Evolutionary conservation across 2,329 filamentous ascomycete species (phyloP), one percentile per base, ranked within the genome.

Genomic region (Hypoxylon sp.): DNA sequence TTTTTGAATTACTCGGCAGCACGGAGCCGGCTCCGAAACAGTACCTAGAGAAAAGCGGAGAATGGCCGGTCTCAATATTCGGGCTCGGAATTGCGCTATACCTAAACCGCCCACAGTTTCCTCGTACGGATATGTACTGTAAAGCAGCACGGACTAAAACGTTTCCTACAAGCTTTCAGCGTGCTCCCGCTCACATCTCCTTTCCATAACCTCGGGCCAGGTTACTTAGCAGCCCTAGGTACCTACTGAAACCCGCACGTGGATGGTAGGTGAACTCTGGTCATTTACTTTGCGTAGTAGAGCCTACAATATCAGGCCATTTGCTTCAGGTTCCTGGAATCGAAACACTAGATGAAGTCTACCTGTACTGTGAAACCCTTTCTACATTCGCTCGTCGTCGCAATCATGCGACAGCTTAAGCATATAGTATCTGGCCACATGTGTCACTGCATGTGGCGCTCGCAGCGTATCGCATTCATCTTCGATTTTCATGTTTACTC

Each of bases 401-500:
- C 14, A 32, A 53, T n/a, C 8, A n/a, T 32, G 26, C 7, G 22
- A 7, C 36, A 32, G 26, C 26, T 2, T 24, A n/a, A 53, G 11
- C 18, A 53, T 38, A 33, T 26, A 42, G 38, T 32, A 55, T 16
- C 11, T 8, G 28, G 26, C 30, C 33, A n/a, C 28, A 20, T 1
- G 24, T 45, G 18, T 42, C n/a, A 53, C 36, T n/a, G 5, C 24
- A 16, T 42, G 16, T 14, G 24, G 50, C 33, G n/a, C 20, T 22
- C 14, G n/a, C 14, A 33, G 11, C 49, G 26, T 18, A 24, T 56
- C 28, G 32, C 32, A 42, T 50, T 28, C 40, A 22, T 48, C 30
- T 42, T 60, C 20, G 5, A 22, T 20, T 48, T n/a, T 3, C 20
- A 33, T 53, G 49, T 22, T 49, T 61, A 49, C 51, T 62, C 52